Conservation (phyloP, 768 basidiomycete genomes). For the Trametes meyenii region DNA sequence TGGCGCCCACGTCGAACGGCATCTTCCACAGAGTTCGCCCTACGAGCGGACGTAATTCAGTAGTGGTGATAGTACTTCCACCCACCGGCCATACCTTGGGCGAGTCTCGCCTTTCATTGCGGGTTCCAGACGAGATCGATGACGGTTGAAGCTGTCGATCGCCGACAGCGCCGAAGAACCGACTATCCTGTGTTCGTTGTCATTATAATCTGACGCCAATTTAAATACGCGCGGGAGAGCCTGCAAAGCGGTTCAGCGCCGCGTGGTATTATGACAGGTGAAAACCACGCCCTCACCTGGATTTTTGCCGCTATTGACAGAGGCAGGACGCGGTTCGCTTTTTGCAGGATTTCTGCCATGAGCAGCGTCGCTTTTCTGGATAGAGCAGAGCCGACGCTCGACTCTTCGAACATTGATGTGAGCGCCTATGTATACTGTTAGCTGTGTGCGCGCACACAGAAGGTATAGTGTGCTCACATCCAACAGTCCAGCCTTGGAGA, state of each 20-base stretch:
- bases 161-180: slow-evolving; percentile 84
- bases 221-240: slow-evolving; percentile 83
- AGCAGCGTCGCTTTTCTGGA: slow-evolving; percentile 89
- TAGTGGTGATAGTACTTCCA: no score
- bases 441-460: not conserved
- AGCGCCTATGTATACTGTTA: slow-evolving; percentile 61
- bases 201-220: slow-evolving; percentile 80
- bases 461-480: slow-evolving; percentile 57
- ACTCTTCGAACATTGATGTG: slow-evolving; percentile 82
- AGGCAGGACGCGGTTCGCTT: slow-evolving; percentile 87
- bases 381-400: slow-evolving; percentile 67
- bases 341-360: slow-evolving; percentile 87
- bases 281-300: slow-evolving; percentile 54
- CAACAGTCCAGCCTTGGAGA: slow-evolving; percentile 84
- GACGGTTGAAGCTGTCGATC: slow-evolving; percentile 94
- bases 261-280: not conserved
- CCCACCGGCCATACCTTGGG: slow-evolving; percentile 53
- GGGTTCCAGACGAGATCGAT: slow-evolving; percentile 71
- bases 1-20: slow-evolving; percentile 83
- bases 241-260: slow-evolving; percentile 41
- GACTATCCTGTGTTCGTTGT: slow-evolving; percentile 76
- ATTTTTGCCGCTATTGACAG: slow-evolving; percentile 78
- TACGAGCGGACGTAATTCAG: slow-evolving; percentile 27
- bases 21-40: slow-evolving; percentile 85
- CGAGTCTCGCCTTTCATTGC: slow-evolving; percentile 52